A percentile compares a stretch with the other conserved stretches of the same genome.
Conservation (phyloP, 768 basidiomycete genomes). For the Psilocybe azurescens region DNA sequence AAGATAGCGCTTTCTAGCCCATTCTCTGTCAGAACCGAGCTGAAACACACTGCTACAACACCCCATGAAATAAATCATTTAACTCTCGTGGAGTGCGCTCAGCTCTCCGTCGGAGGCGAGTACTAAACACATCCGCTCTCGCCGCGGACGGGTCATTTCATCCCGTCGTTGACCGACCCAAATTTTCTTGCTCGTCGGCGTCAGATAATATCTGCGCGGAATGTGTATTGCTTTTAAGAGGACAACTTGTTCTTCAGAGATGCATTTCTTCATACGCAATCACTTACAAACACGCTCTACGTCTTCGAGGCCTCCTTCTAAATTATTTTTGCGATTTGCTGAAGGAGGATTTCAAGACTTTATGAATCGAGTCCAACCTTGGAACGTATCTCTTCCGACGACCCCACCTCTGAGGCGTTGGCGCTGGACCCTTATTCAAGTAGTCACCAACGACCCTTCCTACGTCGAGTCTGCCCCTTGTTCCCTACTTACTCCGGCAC, state of each 20-base stretch:
- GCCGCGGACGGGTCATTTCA: constrained; percentile 19
- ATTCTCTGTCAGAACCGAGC: not conserved
- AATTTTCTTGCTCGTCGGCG: not conserved
- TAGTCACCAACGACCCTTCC: not conserved
- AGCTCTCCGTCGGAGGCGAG: constrained; percentile 17
- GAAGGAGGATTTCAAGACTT: not conserved
- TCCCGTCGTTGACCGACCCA: constrained; percentile 7
- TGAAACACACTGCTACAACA: not conserved
- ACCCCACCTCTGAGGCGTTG: constrained; percentile 2
- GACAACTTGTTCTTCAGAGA: not conserved
- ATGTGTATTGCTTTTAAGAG: too few species aligned
- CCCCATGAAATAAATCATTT: not conserved
- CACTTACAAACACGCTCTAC: not conserved
- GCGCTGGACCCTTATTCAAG: constrained; percentile 3
- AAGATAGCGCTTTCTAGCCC: constrained; percentile 4
- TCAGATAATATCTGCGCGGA: too few species aligned
- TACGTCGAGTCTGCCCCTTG: not conserved
- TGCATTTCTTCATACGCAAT: not conserved
- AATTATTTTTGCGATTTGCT: too few species aligned
- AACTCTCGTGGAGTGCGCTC: not conserved
- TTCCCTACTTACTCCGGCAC: not conserved
- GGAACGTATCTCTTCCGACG: not conserved
- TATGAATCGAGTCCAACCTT: not conserved
- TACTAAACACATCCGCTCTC: constrained; percentile 20
- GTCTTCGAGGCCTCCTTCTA: not conserved